Percentiles rank a stretch among this genome's conserved stretches.
Evolutionary conservation across 306 rosid species (phyloP).

Genomic region (Cyamopsis tetragonoloba): DNA sequence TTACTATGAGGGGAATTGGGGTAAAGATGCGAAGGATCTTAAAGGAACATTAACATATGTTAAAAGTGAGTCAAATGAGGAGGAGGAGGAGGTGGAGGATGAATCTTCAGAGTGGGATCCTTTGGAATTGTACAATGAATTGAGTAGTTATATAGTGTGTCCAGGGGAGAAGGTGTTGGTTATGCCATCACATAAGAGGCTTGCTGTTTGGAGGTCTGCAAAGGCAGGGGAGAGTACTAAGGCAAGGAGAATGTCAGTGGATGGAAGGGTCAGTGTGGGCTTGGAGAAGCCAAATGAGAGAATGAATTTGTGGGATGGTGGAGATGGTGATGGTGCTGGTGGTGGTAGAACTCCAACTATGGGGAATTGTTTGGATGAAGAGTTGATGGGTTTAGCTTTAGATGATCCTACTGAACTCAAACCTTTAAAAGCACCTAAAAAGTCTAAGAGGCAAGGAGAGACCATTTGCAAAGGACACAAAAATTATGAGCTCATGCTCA

Average conservation of each 20-base stretch:
- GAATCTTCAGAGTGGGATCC: conserved; percentile 69
- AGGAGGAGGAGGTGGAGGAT: conserved; percentile 15
- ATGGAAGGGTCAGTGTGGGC: conserved; percentile 64
- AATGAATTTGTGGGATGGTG: conserved; percentile 57
- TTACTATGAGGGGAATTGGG: conserved; percentile 64
- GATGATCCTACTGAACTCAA: conserved; percentile 34
- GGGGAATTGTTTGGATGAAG: conserved; percentile 45
- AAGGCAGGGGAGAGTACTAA: conserved; percentile 40
- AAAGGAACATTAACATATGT: conserved; percentile 57
- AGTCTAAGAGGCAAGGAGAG: conserved; percentile 76
- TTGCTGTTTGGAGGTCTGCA: conserved; percentile 73
- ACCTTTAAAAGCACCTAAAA: conserved; percentile 45
- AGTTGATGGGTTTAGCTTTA: conserved; percentile 11
- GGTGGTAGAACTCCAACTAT: conserved; percentile 27
- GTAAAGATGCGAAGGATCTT: conserved; percentile 53
- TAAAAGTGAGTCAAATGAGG: conserved; percentile 29
- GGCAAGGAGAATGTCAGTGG: conserved; percentile 69
- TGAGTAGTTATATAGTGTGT: conserved; percentile 44
- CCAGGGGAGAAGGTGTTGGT: conserved; percentile 64
- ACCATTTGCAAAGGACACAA: conserved; percentile 78
- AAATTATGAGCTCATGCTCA: conserved; percentile 86
- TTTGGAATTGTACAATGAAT: conserved; percentile 51
- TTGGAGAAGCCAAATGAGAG: conserved; percentile 62
- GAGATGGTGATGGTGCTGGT: conserved; percentile 10
- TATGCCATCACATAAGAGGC: conserved; percentile 82